These are phyloP conservation scores for Escallonia rubra DNA, from an alignment of 129 eudicot genomes.

Conservation along the genomic window DNA sequence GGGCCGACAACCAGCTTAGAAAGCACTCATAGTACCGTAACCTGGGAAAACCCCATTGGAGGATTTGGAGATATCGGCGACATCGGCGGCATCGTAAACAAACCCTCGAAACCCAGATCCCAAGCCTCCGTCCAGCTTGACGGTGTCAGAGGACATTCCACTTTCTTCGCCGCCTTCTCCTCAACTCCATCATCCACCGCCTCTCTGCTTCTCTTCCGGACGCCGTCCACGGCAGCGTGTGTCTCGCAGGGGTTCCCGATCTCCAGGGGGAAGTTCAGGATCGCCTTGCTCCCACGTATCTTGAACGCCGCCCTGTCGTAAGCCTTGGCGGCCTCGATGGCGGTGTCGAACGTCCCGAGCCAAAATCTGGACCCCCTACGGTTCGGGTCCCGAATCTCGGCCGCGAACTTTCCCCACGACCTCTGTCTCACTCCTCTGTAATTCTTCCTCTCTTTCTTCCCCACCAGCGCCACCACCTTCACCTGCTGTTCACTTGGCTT, in stretches of 20 bases:
- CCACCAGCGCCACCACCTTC: neutral
- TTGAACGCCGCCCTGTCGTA: slow-evolving; percentile 73
- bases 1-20: too few relatives aligned
- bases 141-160: slow-evolving; percentile 30
- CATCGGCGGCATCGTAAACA: slow-evolving; percentile 21
- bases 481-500: slow-evolving; percentile 1
- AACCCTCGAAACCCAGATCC: slow-evolving; percentile 15
- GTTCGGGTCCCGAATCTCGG: slow-evolving; percentile 85
- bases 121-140: slow-evolving; percentile 24
- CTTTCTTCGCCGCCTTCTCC: slow-evolving; percentile 11
- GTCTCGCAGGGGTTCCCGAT: slow-evolving; percentile 19
- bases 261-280: slow-evolving; percentile 75
- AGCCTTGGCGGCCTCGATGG: slow-evolving; percentile 74
- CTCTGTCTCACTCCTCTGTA: slow-evolving; percentile 78
- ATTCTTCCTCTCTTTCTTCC: slow-evolving; percentile 21
- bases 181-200: slow-evolving; percentile 1
- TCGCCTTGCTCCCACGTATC: slow-evolving; percentile 76
- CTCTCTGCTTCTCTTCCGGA: slow-evolving; percentile 19
- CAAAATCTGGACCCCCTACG: slow-evolving; percentile 75
- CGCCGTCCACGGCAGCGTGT: neutral
- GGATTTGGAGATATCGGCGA: slow-evolving; percentile 25
- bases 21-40: slow-evolving; percentile 8
- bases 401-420: slow-evolving; percentile 94
- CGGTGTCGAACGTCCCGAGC: slow-evolving; percentile 77
- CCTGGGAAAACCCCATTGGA: slow-evolving; percentile 14